Evolutionary conservation across 2,329 filamentous ascomycete genomes (phyloP).

Genomic region (Aquanectria penicillioides): DNA sequence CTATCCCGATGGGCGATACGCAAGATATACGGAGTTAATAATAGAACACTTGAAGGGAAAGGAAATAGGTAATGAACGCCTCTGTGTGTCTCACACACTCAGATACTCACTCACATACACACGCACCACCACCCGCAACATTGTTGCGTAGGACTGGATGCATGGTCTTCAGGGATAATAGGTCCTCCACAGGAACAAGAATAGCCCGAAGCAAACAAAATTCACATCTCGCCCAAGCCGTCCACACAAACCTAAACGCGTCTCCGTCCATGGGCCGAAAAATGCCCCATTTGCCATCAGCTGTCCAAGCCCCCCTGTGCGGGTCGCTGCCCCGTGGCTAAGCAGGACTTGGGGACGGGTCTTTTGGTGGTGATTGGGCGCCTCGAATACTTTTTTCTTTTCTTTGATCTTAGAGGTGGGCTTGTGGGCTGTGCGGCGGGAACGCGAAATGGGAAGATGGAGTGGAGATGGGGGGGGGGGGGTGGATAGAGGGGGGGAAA

Average conservation of each 20-base stretch:
- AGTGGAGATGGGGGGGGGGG: slow-evolving; percentile 4
- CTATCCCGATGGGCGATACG: not conserved
- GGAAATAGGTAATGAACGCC: no score
- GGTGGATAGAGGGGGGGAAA: not conserved
- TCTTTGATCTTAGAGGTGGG: no score
- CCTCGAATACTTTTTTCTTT: no score
- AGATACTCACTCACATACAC: no score
- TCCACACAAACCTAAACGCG: no score
- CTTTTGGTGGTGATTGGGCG: not conserved
- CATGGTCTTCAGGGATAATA: slow-evolving; percentile 1
- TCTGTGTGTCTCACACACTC: no score
- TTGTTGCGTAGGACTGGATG: not conserved
- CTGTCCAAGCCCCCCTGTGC: not conserved
- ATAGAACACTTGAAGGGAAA: slow-evolving; percentile 3
- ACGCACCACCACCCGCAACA: no score
- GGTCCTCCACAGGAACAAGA: not conserved
- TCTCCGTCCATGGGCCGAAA: no score
- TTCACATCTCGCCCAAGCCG: no score
- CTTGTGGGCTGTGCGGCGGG: not conserved
- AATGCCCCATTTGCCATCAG: not conserved
- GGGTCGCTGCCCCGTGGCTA: slow-evolving; percentile 12
- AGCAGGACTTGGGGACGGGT: not conserved
- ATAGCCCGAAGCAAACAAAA: not conserved
- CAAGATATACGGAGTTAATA: not conserved
- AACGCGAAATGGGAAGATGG: not conserved